phyloP scores from a whole-genome alignment of 1,284 basidiomycete genomes.

The Flammula alnicola region DNA sequence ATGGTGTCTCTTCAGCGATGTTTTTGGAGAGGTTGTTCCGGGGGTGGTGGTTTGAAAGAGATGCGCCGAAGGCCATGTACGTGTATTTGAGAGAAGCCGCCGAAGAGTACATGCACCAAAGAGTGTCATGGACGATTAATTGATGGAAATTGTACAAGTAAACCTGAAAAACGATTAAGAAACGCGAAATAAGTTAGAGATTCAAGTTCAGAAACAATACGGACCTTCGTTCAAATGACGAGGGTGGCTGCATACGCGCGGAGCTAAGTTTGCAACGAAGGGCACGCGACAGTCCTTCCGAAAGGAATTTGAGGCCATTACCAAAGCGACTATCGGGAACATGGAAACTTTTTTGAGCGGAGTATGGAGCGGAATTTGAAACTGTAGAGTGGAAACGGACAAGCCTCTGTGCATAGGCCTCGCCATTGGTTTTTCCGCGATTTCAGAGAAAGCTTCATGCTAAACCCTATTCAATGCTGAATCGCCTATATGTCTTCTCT shows the following conservation, averaged over 20 bases:
- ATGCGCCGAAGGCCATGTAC: neutral
- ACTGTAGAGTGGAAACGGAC: neutral
- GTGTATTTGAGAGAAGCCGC: conserved; percentile 5
- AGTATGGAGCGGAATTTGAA: neutral
- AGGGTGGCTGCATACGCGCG: conserved; percentile 6
- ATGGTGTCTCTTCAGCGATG: conserved; percentile 1
- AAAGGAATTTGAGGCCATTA: neutral
- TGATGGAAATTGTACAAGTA: conserved; percentile 3
- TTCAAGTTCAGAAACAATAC: neutral
- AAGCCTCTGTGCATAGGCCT: neutral
- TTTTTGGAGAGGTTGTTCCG: too few relatives aligned
- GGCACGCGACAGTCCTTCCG: too few relatives aligned
- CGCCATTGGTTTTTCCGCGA: neutral
- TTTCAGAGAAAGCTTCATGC: neutral
- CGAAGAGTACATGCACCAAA: conserved; percentile 10
- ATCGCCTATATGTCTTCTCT: neutral
- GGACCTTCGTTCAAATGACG: conserved; percentile 6
- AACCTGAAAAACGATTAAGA: neutral
- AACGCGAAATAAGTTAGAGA: neutral
- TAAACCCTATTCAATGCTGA: neutral
- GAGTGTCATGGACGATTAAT: conserved; percentile 11
- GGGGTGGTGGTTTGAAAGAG: neutral
- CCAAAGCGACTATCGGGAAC: neutral
- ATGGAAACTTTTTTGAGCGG: conserved; percentile 1
- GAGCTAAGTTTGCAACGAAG: too few relatives aligned